Evolutionary conservation across 2,329 filamentous ascomycete genomes (phyloP).

Genomic region (Didymella segeticola): DNA sequence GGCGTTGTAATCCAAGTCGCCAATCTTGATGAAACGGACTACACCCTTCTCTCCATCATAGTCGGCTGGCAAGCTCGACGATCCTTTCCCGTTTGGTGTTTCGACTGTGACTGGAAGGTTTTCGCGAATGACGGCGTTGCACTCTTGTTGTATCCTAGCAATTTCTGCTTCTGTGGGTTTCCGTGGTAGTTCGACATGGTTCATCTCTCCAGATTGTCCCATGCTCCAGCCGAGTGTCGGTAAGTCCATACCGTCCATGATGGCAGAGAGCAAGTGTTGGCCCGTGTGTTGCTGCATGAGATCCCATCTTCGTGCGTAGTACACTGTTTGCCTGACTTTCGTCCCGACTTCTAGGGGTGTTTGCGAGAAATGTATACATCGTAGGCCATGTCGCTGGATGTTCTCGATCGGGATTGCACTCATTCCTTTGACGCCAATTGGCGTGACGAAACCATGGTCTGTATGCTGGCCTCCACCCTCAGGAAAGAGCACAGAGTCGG

Average conservation of each 20-base stretch:
- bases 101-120: conserved; percentile 41
- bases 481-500: conserved; percentile 43
- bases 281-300: conserved; percentile 48
- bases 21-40: conserved; percentile 43
- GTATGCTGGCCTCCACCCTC: conserved; percentile 45
- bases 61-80: conserved; percentile 37
- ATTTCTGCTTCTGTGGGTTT: conserved; percentile 39
- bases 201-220: conserved; percentile 43
- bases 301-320: conserved; percentile 42
- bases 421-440: conserved; percentile 20
- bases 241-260: conserved; percentile 41
- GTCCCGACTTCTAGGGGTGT: conserved; percentile 81
- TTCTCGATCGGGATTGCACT: conserved; percentile 36
- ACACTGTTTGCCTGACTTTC: conserved; percentile 35
- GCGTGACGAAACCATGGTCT: conserved; percentile 39
- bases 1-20: conserved; percentile 43
- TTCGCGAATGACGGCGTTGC: conserved; percentile 37
- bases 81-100: conserved; percentile 35
- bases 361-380: conserved; percentile 78
- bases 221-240: conserved; percentile 43
- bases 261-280: conserved; percentile 43
- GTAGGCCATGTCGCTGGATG: conserved; percentile 58
- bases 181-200: conserved; percentile 42
- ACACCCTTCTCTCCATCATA: conserved; percentile 44
- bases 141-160: conserved; percentile 33